Percentiles rank a stretch among this genome's conserved stretches.
Conservation (phyloP, 2,329 filamentous ascomycete genomes). For the Fusarium nygamai region DNA sequence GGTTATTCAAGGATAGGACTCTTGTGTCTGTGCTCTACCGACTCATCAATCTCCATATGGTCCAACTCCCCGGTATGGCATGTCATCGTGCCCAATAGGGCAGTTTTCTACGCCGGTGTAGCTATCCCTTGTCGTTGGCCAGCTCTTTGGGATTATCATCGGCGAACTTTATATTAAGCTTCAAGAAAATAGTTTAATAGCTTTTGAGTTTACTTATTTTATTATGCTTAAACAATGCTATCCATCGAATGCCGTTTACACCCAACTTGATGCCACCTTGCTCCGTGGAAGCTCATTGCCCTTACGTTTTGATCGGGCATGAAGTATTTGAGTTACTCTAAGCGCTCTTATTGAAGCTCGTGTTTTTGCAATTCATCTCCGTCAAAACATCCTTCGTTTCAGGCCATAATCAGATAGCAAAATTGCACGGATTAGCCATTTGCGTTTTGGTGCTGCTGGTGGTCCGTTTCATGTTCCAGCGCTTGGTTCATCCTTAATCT, state of each 20-base stretch:
- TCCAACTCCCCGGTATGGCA: not conserved
- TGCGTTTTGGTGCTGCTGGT: not conserved
- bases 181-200: rapidly evolving
- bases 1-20: not conserved
- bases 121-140: not conserved
- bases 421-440: not conserved
- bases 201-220: not conserved
- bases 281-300: not conserved
- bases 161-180: not conserved
- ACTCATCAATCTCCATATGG: not conserved
- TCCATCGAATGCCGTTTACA: rapidly evolving
- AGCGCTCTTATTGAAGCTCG: not conserved
- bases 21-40: not conserved
- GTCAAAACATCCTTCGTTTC: not conserved
- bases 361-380: not conserved
- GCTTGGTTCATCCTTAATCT: conserved; percentile 7
- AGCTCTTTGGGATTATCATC: not conserved
- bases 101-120: not conserved
- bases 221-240: not conserved
- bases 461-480: not conserved
- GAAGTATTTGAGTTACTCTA: no score
- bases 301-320: no score
- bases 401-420: not conserved
- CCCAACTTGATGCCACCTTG: rapidly evolving
- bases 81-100: not conserved